A percentile compares a stretch with the other conserved stretches of the same genome.
Evolutionary conservation across 805 yeast species (phyloP).

Genomic region (Dipodascus geniculatus): DNA sequence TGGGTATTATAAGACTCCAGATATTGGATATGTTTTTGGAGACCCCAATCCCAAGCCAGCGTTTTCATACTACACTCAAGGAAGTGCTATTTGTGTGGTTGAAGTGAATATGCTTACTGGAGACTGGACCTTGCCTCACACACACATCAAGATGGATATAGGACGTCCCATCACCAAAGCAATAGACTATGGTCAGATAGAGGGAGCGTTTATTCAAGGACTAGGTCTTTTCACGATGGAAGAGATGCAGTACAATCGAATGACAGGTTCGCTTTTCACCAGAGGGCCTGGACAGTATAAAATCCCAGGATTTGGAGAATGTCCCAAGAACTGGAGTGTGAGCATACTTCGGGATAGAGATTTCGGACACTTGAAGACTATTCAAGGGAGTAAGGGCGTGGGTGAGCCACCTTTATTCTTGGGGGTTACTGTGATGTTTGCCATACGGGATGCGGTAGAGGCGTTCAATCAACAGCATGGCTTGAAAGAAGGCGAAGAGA

Average conservation of each 20-base stretch:
- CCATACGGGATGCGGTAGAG: conserved; percentile 33
- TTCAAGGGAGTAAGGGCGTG: conserved; percentile 35
- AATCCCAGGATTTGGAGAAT: conserved; percentile 39
- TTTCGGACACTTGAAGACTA: conserved; percentile 33
- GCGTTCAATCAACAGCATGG: conserved; percentile 22
- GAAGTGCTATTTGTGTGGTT: conserved; percentile 31
- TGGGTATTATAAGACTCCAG: conserved; percentile 40
- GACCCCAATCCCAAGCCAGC: conserved; percentile 35
- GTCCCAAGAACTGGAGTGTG: conserved; percentile 35
- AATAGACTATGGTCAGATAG: conserved; percentile 40
- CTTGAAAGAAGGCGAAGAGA: conserved; percentile 7
- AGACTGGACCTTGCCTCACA: conserved; percentile 33
- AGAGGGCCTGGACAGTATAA: conserved; percentile 40
- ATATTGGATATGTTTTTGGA: conserved; percentile 33
- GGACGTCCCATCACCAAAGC: conserved; percentile 39
- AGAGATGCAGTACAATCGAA: conserved; percentile 33
- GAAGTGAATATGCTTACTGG: conserved; percentile 39
- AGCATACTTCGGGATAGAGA: conserved; percentile 31
- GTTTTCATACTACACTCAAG: conserved; percentile 37
- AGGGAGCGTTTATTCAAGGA: conserved; percentile 40
- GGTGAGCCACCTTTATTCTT: conserved; percentile 42
- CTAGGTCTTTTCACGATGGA: conserved; percentile 39
- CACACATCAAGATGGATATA: conserved; percentile 37
- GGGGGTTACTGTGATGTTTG: conserved; percentile 33
- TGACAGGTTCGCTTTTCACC: conserved; percentile 32